Percentiles rank a stretch among this genome's conserved stretches.
Evolutionary conservation across 345 rosid genomes (phyloP).

Genomic region (Rhizophora mangle): DNA sequence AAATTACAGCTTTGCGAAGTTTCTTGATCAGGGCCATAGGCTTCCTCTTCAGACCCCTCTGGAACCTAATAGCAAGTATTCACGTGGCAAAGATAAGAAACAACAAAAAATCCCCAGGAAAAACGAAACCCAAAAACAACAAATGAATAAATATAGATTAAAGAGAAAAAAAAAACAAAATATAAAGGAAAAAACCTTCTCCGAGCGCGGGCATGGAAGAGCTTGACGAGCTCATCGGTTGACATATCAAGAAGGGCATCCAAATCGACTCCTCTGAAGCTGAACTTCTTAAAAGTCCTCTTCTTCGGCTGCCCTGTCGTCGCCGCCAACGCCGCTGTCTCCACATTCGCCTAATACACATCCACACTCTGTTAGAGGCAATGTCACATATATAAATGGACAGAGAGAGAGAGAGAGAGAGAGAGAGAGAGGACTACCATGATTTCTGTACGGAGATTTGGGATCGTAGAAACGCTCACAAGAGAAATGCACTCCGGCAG

Average conservation of each 20-base stretch:
- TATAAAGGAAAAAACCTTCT: neutral
- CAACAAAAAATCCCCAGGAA: no score
- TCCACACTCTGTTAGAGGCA: no score
- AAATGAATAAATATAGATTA: neutral
- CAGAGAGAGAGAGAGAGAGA: no score
- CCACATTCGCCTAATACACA: neutral
- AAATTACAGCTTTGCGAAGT: slow-evolving; percentile 19
- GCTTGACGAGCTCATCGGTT: slow-evolving; percentile 15
- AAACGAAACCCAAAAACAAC: neutral
- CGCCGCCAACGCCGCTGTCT: neutral
- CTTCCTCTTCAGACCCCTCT: slow-evolving; percentile 16
- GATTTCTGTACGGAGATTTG: no score
- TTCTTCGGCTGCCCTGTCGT: slow-evolving; percentile 10
- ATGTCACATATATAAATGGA: no score
- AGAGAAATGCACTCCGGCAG: no score
- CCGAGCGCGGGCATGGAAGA: slow-evolving; percentile 14
- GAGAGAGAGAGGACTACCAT: no score
- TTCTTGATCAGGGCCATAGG: slow-evolving; percentile 21
- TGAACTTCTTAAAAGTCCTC: slow-evolving; percentile 24
- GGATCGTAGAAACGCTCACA: no score
- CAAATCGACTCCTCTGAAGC: slow-evolving; percentile 24
- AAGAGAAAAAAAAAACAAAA: neutral
- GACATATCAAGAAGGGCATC: slow-evolving; percentile 24
- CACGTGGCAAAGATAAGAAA: no score
- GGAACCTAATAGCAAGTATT: neutral